Conservation (phyloP, 1,284 basidiomycete species). For the Xerocomus minutiporus region DNA sequence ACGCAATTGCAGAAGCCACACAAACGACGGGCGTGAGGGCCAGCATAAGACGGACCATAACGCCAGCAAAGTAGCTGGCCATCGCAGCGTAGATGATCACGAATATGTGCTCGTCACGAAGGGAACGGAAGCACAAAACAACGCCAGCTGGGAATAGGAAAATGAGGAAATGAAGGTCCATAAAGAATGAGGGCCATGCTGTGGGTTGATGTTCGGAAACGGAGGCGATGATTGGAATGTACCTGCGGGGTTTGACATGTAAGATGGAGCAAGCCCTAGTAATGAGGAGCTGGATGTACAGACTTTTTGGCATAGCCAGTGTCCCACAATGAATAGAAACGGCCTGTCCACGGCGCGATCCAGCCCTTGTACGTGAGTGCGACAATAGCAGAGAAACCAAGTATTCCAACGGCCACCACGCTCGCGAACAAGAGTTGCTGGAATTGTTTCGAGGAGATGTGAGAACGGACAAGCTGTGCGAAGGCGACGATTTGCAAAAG, state of each 20-base stretch:
- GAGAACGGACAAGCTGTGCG: constrained; percentile 82
- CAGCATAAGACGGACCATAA: constrained; percentile 97
- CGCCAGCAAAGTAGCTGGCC: constrained; percentile 97
- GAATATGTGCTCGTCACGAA: constrained; percentile 97
- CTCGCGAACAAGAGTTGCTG: constrained; percentile 70
- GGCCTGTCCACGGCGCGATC: constrained; percentile 98
- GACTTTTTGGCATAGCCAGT: constrained; percentile 98
- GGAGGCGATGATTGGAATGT: constrained; percentile 98
- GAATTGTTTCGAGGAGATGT: constrained; percentile 94
- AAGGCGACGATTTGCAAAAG: constrained; percentile 96
- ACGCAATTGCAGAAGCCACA: constrained; percentile 85
- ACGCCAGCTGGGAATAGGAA: constrained; percentile 98
- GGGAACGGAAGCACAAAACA: constrained; percentile 86
- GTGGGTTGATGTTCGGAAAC: constrained; percentile 99
- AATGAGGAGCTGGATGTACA: constrained; percentile 21
- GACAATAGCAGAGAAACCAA: constrained; percentile 70
- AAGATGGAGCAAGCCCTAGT: constrained; percentile 6
- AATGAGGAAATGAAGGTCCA: constrained; percentile 97
- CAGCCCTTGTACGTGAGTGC: constrained; percentile 89
- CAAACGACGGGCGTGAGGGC: constrained; percentile 91
- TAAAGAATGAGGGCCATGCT: constrained; percentile 99
- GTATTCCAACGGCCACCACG: constrained; percentile 67
- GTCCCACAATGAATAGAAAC: constrained; percentile 99
- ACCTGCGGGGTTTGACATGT: constrained; percentile 43
- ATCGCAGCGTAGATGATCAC: constrained; percentile 98